Conservation (phyloP, 768 basidiomycete species). For the Boletus rubroflammeus region DNA sequence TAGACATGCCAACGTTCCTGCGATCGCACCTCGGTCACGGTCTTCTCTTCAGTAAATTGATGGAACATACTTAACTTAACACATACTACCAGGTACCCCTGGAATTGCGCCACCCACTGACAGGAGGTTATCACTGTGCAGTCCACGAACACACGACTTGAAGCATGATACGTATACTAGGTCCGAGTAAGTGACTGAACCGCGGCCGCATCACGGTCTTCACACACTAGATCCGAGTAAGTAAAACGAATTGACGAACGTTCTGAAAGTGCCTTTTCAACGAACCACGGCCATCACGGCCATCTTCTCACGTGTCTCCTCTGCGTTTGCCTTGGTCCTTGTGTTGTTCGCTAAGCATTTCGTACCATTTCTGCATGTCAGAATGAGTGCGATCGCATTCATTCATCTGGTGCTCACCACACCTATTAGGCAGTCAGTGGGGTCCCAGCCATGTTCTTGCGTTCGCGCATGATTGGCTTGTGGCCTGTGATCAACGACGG, state of each 20-base stretch:
- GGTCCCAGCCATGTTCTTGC: too few relatives aligned
- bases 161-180: neutral
- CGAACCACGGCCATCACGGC: neutral
- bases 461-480: too few relatives aligned
- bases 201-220: neutral
- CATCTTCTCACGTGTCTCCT: neutral
- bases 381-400: too few relatives aligned
- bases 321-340: too few relatives aligned
- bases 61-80: neutral
- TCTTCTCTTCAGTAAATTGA: neutral
- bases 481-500: too few relatives aligned
- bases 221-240: neutral
- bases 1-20: neutral
- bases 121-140: neutral
- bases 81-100: neutral
- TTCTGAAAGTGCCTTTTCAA: neutral
- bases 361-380: too few relatives aligned
- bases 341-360: too few relatives aligned
- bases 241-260: neutral
- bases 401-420: too few relatives aligned
- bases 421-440: too few relatives aligned
- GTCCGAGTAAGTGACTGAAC: neutral
- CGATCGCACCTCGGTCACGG: neutral
- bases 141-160: neutral
- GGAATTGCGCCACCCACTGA: neutral